A percentile compares a stretch with the other conserved stretches of the same genome.
Evolutionary conservation across 805 yeast species (phyloP).

Genomic region (Cyberlindnera meyerae): DNA sequence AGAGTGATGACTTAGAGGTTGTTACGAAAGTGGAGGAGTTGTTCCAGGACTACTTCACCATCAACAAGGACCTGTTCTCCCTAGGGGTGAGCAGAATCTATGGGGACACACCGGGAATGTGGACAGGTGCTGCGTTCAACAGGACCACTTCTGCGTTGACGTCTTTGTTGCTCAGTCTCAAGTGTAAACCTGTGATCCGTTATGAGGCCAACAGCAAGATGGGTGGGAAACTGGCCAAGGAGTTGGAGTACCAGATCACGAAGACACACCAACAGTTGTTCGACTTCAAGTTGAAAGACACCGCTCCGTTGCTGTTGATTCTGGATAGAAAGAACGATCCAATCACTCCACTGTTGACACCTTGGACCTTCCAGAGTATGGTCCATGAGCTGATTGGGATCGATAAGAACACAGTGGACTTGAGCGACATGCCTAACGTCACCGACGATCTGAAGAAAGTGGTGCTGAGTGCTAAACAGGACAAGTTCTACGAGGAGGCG

Average conservation of each 20-base stretch:
- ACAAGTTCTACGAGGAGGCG: slow-evolving; percentile 69
- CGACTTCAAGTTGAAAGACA: slow-evolving; percentile 59
- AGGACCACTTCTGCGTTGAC: slow-evolving; percentile 38
- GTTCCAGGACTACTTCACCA: slow-evolving; percentile 75
- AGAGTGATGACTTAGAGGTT: slow-evolving; percentile 81
- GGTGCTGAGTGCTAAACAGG: slow-evolving; percentile 65
- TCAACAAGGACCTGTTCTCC: slow-evolving; percentile 65
- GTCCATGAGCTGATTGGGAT: slow-evolving; percentile 89
- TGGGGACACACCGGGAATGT: slow-evolving; percentile 35
- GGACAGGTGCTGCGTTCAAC: slow-evolving; percentile 44
- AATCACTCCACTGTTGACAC: slow-evolving; percentile 82
- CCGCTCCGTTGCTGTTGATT: slow-evolving; percentile 68
- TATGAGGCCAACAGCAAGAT: slow-evolving; percentile 67
- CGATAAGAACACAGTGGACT: slow-evolving; percentile 69
- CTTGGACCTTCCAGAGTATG: slow-evolving; percentile 99
- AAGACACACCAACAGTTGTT: slow-evolving; percentile 55
- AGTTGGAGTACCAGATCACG: slow-evolving; percentile 51
- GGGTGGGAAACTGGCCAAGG: slow-evolving; percentile 65
- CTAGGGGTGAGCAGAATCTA: slow-evolving; percentile 28
- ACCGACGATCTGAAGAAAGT: slow-evolving; percentile 57
- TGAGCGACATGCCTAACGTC: slow-evolving; percentile 51
- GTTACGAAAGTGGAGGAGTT: slow-evolving; percentile 74
- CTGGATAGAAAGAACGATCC: slow-evolving; percentile 89
- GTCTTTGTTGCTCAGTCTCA: slow-evolving; percentile 65
- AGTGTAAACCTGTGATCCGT: slow-evolving; percentile 72